Percentiles rank a stretch among this genome's conserved stretches.
These are phyloP conservation scores for Nymphaea thermarum DNA, from an alignment of 164 flowering plant genomes.

Conservation along the genomic window DNA sequence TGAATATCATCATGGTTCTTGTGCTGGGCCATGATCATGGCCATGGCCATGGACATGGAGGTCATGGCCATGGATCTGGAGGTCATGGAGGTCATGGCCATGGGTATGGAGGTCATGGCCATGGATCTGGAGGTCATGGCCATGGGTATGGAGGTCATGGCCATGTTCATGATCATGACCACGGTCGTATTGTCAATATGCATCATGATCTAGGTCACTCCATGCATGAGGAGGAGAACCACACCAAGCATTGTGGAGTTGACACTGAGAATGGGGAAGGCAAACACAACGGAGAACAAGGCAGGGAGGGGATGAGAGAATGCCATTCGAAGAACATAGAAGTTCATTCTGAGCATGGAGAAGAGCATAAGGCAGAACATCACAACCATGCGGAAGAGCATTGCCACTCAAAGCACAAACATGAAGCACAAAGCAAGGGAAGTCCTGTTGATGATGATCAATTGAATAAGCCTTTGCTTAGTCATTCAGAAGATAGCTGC, in stretches of 20 bases:
- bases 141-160: constrained; percentile 16
- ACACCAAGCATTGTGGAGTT: not conserved
- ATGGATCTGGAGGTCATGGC: constrained; percentile 5
- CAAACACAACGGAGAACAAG: not conserved
- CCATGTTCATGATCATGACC: constrained; percentile 19
- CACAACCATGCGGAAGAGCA: not conserved
- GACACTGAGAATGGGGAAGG: not conserved
- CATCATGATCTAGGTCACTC: constrained; percentile 10
- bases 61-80: constrained; percentile 14
- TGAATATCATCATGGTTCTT: constrained; percentile 66
- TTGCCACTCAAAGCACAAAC: not conserved
- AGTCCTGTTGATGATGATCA: constrained; percentile 12
- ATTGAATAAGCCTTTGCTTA: constrained; percentile 27
- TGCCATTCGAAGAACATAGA: not conserved
- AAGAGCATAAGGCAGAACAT: not conserved
- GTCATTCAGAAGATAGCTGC: constrained; percentile 4
- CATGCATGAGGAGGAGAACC: constrained; percentile 8
- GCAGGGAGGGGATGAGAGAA: not conserved
- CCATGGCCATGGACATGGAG: constrained; percentile 15
- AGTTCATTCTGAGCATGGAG: constrained; percentile 10
- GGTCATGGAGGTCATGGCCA: constrained; percentile 12
- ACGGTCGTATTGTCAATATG: constrained; percentile 15
- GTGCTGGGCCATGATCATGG: constrained; percentile 64
- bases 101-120: constrained; percentile 27
- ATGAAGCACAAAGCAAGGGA: not conserved